Conservation (phyloP, 2,329 filamentous ascomycete species). For the Fusarium tuaranense region DNA sequence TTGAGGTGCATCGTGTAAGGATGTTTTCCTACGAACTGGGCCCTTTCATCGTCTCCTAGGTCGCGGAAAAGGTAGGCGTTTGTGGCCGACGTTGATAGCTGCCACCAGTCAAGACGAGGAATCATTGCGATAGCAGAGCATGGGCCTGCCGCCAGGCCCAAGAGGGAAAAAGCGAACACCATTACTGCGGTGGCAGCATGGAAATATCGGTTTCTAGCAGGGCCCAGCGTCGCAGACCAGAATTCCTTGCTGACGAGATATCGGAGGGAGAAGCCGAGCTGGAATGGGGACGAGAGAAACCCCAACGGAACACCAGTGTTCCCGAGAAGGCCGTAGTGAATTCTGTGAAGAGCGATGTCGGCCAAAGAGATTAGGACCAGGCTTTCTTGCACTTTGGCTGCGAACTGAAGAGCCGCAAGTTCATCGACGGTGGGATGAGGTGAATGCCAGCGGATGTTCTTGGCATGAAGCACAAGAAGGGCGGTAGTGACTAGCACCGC, state of each 20-base stretch:
- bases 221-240: neutral
- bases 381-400: conserved; percentile 12
- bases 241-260: conserved; percentile 14
- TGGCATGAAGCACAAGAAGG: neutral
- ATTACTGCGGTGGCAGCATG: neutral
- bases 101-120: conserved; percentile 12
- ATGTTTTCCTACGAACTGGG: neutral
- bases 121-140: conserved; percentile 15
- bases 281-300: conserved; percentile 6
- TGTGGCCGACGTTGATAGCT: neutral
- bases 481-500: neutral
- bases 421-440: conserved; percentile 1
- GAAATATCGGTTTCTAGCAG: neutral
- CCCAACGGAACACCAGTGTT: neutral
- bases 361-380: conserved; percentile 2
- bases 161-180: neutral
- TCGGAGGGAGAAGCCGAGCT: neutral
- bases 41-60: neutral
- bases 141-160: neutral
- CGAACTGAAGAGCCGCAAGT: conserved; percentile 11
- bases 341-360: conserved; percentile 1
- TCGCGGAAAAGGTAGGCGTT: neutral
- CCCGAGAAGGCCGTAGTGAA: neutral
- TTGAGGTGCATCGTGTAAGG: neutral
- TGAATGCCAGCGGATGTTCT: neutral